Evolutionary conservation across 495 filamentous ascomycete species (phyloP).

Genomic region (Margaritispora aquatica): DNA sequence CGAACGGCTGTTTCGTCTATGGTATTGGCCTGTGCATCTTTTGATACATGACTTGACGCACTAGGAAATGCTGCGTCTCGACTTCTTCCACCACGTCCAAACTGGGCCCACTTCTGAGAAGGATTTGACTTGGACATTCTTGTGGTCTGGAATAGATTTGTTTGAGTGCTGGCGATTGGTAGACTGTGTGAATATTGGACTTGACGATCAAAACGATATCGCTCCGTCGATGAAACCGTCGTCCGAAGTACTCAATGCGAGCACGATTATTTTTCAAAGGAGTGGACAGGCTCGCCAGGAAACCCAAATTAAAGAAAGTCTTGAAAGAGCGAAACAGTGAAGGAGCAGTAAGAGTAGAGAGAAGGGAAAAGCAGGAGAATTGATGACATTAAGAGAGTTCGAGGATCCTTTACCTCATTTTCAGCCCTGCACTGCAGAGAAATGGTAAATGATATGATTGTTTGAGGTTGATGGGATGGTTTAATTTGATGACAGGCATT

Average conservation of each 20-base stretch:
- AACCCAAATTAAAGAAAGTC: conserved; percentile 8
- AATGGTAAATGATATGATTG: conserved; percentile 5
- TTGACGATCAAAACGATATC: not conserved
- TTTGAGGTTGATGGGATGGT: conserved; percentile 28
- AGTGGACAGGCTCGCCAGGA: conserved; percentile 26
- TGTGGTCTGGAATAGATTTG: not conserved
- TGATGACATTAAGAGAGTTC: conserved; percentile 8
- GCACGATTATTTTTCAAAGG: conserved; percentile 6
- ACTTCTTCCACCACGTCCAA: conserved; percentile 13
- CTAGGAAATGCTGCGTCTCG: conserved; percentile 22
- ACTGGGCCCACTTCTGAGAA: conserved; percentile 10
- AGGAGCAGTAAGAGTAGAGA: conserved; percentile 2
- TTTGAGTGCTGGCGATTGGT: conserved; percentile 11
- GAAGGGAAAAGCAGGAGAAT: conserved; percentile 1
- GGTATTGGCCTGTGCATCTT: conserved; percentile 20
- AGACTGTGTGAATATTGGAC: not conserved
- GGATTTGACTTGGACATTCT: conserved; percentile 9
- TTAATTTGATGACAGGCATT: conserved; percentile 30
- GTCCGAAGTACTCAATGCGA: conserved; percentile 2
- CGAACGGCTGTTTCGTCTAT: not conserved
- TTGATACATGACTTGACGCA: conserved; percentile 23
- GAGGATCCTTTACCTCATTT: conserved; percentile 5
- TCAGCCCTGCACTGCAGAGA: conserved; percentile 17
- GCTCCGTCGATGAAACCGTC: conserved; percentile 13
- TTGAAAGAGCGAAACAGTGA: conserved; percentile 4